Base-by-base conservation (phyloP, 2,329 filamentous ascomycete species). In the Celoporthe dispersa region DNA sequence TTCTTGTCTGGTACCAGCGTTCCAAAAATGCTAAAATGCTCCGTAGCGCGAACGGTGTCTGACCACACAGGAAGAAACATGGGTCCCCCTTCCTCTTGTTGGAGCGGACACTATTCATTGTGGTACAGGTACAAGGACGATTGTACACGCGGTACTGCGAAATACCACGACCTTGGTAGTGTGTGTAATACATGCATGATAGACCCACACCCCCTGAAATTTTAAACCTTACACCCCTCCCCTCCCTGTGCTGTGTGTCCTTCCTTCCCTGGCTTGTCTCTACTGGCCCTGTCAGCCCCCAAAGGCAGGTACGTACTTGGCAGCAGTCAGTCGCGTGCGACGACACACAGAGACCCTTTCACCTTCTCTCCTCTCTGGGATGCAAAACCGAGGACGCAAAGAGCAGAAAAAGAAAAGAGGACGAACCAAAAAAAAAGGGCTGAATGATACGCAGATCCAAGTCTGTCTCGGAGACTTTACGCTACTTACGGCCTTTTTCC, bases 311-410 rank as follows among this genome's bases (percentile, higher is more conserved):
- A 48, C 44, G 44, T 48, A 48, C 44, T 48, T 4, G 5, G 35
- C 37, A 39, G 37, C 37, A n/a, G 19, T 48, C n/a, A 3, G 22
- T 11, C 3, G 8, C 3, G 28, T 67, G 66, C 68, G 22, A 71
- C 70, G 70, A 65, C 65, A 66, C 68, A 71, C 70, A 68, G 65
- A 61, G 60, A 28, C 33, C 57, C 12, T 55, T 69, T 35, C 19
- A 19, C 44, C 11, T 9, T 3, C 7, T n/a, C 22, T 48, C 8
- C 8, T 66, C 48, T 41, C 28, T 66, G 25, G 22, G 44, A 48
- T 41, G 57, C 64, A 64, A 7, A 33, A 8, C 19, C 33, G 53
- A 28, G 5, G 11, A 2, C 53, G 16, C 12, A 14, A 16, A 25
- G 48, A 53, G 48, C 14, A 31, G 11, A 31, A 22, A 48, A 7